phyloP scores from a whole-genome alignment of 441 rosid genomes.

The Populus hybrid region DNA sequence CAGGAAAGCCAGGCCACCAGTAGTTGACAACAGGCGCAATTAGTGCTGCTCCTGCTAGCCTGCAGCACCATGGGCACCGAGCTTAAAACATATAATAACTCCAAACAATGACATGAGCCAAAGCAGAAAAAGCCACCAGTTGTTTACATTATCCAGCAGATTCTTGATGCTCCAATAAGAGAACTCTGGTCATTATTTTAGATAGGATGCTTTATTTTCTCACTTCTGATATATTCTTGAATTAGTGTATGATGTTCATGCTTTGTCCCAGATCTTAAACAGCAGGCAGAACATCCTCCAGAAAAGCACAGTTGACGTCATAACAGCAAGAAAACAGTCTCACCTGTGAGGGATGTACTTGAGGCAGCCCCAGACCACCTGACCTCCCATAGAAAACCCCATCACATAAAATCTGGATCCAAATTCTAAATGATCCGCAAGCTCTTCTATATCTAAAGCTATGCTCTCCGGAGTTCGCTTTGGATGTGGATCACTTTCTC shows the following conservation, averaged over 20 bases:
- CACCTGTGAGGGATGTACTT: constrained; percentile 67
- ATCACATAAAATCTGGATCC: constrained; percentile 50
- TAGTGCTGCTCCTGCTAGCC: constrained; percentile 60
- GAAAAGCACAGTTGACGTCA: neutral
- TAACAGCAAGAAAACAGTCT: neutral
- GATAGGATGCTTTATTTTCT: neutral
- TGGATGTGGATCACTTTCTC: constrained; percentile 67
- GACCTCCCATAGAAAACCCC: constrained; percentile 61
- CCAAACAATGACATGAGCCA: neutral
- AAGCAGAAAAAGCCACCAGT: neutral
- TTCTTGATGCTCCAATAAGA: neutral
- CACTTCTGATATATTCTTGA: neutral
- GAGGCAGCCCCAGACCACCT: constrained; percentile 58
- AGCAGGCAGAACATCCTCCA: neutral
- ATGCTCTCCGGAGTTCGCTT: constrained; percentile 47
- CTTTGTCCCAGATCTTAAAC: neutral
- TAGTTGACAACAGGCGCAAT: constrained; percentile 64
- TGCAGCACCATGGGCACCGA: constrained; percentile 16
- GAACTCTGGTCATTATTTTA: neutral
- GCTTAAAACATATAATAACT: neutral
- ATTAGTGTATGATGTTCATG: neutral
- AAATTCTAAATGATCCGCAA: constrained; percentile 46
- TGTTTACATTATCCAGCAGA: neutral
- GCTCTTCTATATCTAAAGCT: constrained; percentile 62
- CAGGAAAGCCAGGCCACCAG: constrained; percentile 63